These are phyloP conservation scores for Cercophora newfieldiana DNA, from an alignment of 495 filamentous ascomycete species.

Conservation along the genomic window DNA sequence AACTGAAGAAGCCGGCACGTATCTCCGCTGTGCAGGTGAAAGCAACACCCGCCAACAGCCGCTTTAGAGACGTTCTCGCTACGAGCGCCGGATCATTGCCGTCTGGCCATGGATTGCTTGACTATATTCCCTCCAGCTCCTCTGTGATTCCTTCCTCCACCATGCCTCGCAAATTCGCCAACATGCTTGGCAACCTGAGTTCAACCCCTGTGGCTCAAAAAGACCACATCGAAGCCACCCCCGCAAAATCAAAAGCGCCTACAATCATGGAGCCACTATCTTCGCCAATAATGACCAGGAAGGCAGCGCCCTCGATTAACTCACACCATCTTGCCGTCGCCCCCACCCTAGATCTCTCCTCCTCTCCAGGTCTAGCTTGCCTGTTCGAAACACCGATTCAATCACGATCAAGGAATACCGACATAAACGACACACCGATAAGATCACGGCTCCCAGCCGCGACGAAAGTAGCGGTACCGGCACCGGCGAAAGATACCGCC, in stretches of 20 bases:
- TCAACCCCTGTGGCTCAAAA: background rate
- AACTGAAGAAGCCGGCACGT: slow-evolving; percentile 68
- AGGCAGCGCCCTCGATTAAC: slow-evolving; percentile 50
- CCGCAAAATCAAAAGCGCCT: slow-evolving; percentile 14
- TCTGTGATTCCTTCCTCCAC: slow-evolving; percentile 40
- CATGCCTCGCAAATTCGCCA: slow-evolving; percentile 37
- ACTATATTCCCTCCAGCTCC: slow-evolving; percentile 30
- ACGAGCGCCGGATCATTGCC: slow-evolving; percentile 18
- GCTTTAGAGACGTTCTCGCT: slow-evolving; percentile 49
- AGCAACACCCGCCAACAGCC: slow-evolving; percentile 69
- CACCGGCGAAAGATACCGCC: slow-evolving; percentile 36
- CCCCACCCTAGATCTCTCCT: slow-evolving; percentile 38
- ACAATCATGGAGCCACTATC: slow-evolving; percentile 30
- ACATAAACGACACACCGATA: slow-evolving; percentile 49
- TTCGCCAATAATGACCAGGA: slow-evolving; percentile 49
- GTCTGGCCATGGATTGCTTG: slow-evolving; percentile 14
- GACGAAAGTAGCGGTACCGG: slow-evolving; percentile 20
- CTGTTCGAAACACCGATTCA: slow-evolving; percentile 44
- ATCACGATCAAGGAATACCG: slow-evolving; percentile 20
- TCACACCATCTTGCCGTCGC: background rate
- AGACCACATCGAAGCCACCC: slow-evolving; percentile 34
- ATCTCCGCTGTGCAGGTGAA: slow-evolving; percentile 66
- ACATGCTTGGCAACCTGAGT: slow-evolving; percentile 19
- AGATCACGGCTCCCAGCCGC: slow-evolving; percentile 29
- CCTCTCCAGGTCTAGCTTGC: slow-evolving; percentile 37